Percentiles rank a stretch among this genome's conserved stretches.
Evolutionary conservation across 1,284 basidiomycete genomes (phyloP).

Genomic region (Cystobasidium pallidum): DNA sequence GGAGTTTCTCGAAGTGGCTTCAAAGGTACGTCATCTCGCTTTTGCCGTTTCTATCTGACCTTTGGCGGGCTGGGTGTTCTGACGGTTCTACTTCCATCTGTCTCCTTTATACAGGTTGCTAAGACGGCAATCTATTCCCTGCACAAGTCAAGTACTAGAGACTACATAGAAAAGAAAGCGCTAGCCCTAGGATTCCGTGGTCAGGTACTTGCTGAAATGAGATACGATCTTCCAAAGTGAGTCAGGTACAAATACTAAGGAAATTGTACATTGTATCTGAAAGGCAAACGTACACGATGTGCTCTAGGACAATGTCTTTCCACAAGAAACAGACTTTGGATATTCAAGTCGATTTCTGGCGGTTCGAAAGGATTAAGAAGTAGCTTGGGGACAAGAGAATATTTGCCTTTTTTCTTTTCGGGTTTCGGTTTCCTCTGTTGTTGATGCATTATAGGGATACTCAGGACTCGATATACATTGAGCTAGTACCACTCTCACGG

Average conservation of each 20-base stretch:
- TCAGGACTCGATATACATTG: too few species aligned
- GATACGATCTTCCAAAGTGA: constrained; percentile 39
- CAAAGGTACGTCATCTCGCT: constrained; percentile 38
- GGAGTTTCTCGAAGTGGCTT: constrained; percentile 52
- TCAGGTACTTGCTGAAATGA: constrained; percentile 52
- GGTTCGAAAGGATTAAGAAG: constrained; percentile 37
- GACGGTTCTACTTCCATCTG: not conserved
- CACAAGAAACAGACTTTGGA: constrained; percentile 53
- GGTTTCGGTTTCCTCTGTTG: not conserved
- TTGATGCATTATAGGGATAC: not conserved
- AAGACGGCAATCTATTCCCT: constrained; percentile 52
- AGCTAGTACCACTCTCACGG: too few species aligned
- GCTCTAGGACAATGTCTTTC: constrained; percentile 51
- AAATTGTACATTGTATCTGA: too few species aligned
- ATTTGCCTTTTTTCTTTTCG: not conserved
- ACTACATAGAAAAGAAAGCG: constrained; percentile 51
- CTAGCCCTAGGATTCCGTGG: constrained; percentile 50
- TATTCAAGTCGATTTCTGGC: constrained; percentile 44
- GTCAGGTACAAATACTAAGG: too few species aligned
- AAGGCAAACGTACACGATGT: too few species aligned
- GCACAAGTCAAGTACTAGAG: constrained; percentile 52
- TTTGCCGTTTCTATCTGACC: not conserved
- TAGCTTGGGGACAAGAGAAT: not conserved
- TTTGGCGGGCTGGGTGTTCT: not conserved
- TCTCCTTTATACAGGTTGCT: constrained; percentile 46